Evolutionary conservation across 2,329 filamentous ascomycete species (phyloP), one percentile per base, ranked within the genome.

Genomic region (Stromatinia cepivora): DNA sequence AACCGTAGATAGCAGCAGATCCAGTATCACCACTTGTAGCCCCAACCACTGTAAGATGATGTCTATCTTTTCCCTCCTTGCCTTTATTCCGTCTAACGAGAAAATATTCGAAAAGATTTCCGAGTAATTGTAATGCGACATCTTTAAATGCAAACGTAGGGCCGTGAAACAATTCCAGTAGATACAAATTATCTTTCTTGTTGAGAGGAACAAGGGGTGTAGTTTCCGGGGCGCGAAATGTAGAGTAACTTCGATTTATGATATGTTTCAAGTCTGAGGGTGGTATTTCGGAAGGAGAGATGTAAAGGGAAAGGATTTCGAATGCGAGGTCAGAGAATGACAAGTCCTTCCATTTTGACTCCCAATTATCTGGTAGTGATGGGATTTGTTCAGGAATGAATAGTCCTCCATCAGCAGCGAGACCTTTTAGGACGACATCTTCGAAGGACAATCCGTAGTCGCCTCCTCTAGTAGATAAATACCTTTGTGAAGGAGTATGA

Each of bases 101-200:
- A 79, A 95, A 94, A 80, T 94, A 95, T 80, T 96, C 92, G 74
- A 96, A 98, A 3, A 99, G 84, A 77, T 99, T 98, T n/a, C 95
- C 95, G 2, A 99, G 83, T 78, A 97, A 95, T 76, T 98, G 94
- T 72, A 98, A 84, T 22, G 94, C 94, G 65, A 94, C 92, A 80
- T 98, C 94, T 82, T 98, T 97, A 84, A 98, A 98, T 2, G 94
- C 91, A 79, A 93, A 97, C 0, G 91, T 98, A 7, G 94, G 95
- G 1, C 95, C 95, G 79, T 98, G 94, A 85, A 98, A 99, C 56
- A 99, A 86, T 81, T 99, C 95, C 46, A 99, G 87, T 69, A 97
- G 84, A 78, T 97, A 89, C 54, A 97, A 84, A 78, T 94, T 91
- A 74, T 87, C 84, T 71, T 84, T 79, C 76, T 87, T 83, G 77